Base-by-base conservation (phyloP, 768 basidiomycete species). In the Clavulina sp. region DNA sequence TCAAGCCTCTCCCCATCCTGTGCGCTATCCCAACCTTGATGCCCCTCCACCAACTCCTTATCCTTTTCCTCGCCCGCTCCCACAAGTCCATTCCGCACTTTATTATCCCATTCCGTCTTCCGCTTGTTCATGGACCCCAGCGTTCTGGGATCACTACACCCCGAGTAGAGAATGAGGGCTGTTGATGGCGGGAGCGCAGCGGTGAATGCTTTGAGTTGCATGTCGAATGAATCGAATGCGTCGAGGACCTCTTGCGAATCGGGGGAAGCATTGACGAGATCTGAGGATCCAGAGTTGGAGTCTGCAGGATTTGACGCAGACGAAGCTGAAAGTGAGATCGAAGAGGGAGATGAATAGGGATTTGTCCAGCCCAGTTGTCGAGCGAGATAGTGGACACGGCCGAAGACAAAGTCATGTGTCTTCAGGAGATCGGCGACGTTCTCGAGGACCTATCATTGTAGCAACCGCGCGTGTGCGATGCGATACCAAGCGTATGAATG, bases 141-240 rank as follows among this genome's bases (percentile, higher is more conserved):
- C 4, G 64, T 68, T 0, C 86, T 76, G 0, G 92, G 91, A 62
- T 95, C 86, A 0, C 80, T 78, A 60, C 96, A 88, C 1, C 92
- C 91, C 0, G 83, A 85, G 60, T 95, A 79, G 34, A 97, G 69
- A 50, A 96, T 66, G 21, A 96, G 63, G 0, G 88, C 89, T 0
- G 91, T 87, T 21, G 80, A 76, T 2, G 80, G 62, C 0, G 91
- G 89, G 0, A 97, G 73, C 0, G 77, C 63, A 0, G 72, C 67
- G 60, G 92, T 78, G 0, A 96, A 66, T 1, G 66, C 59, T 33
- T 65, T 63, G 3, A 96, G 72, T 4, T 77, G 79, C 0, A 60
- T 59, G 64, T 92, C 74, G 33, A 95, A 70, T 0, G 67, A 58
- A 0, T 64, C 52, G 23, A 84, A 69, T 16, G 65, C 61, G 18